Conservation (phyloP, 768 basidiomycete genomes). For the Termitomyces sp. region DNA sequence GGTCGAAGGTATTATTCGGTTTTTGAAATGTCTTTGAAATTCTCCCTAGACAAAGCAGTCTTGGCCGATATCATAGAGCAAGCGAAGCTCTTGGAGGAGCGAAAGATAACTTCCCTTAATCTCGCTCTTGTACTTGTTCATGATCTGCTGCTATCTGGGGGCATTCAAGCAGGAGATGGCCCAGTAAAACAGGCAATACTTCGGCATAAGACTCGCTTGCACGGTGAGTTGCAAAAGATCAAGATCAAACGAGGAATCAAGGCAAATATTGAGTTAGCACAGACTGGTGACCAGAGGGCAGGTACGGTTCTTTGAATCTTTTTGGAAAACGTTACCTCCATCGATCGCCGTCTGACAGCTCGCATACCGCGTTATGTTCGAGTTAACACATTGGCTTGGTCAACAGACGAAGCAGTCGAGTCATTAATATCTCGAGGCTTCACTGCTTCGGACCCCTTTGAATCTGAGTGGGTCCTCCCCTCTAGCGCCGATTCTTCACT, state of each 20-base stretch:
- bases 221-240: conserved; percentile 80
- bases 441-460: conserved; percentile 44
- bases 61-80: conserved; percentile 65
- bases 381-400: conserved; percentile 72
- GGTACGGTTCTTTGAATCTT: conserved; percentile 36
- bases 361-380: conserved; percentile 82
- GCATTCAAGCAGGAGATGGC: conserved; percentile 90
- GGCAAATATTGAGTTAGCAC: conserved; percentile 62
- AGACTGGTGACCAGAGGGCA: conserved; percentile 56
- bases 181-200: conserved; percentile 84
- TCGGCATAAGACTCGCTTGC: conserved; percentile 85
- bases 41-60: conserved; percentile 68
- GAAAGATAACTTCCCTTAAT: conserved; percentile 68
- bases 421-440: conserved; percentile 57
- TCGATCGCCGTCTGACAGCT: conserved; percentile 33
- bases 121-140: conserved; percentile 87
- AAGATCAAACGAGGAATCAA: conserved; percentile 74
- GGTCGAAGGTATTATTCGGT: conserved; percentile 14
- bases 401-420: conserved; percentile 57
- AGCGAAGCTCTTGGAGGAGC: conserved; percentile 72
- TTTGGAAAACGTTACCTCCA: background rate
- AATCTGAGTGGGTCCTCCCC: conserved; percentile 40
- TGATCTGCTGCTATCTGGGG: conserved; percentile 77
- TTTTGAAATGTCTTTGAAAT: background rate
- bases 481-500: conserved; percentile 2